Percentiles rank a stretch among this genome's conserved stretches.
Evolutionary conservation across 2,329 filamentous ascomycete species (phyloP).

Genomic region (Apiospora malaysiana): DNA sequence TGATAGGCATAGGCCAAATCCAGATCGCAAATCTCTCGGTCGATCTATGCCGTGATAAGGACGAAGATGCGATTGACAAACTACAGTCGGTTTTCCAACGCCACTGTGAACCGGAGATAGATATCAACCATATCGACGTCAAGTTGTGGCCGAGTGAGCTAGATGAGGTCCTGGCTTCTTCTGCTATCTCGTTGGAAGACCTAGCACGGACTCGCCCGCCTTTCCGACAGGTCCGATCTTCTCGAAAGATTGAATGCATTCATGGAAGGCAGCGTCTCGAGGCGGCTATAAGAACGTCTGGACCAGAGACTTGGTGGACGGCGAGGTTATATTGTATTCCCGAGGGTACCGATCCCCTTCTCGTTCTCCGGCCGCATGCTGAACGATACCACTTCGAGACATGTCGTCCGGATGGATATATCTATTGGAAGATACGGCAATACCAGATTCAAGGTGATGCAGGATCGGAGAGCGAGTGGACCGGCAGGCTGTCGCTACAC

Average conservation of each 20-base stretch:
- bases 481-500: neutral
- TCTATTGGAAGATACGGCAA: neutral
- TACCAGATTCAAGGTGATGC: neutral
- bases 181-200: neutral
- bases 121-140: neutral
- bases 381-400: neutral
- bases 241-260: conserved; percentile 12
- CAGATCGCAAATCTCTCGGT: neutral
- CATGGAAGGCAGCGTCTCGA: conserved; percentile 12
- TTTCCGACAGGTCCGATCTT: neutral
- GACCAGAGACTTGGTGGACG: conserved; percentile 13
- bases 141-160: neutral
- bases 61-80: neutral
- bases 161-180: neutral
- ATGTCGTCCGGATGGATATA: neutral
- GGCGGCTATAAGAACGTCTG: conserved; percentile 16
- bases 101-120: neutral
- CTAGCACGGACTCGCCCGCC: neutral
- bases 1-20: neutral
- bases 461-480: neutral
- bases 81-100: neutral
- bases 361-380: neutral
- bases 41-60: neutral
- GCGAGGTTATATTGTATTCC: conserved; percentile 19
- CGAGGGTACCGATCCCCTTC: neutral